These are phyloP conservation scores for Emmonsiellopsis sp. DNA, from an alignment of 2,329 filamentous ascomycete genomes.

Conservation along the genomic window DNA sequence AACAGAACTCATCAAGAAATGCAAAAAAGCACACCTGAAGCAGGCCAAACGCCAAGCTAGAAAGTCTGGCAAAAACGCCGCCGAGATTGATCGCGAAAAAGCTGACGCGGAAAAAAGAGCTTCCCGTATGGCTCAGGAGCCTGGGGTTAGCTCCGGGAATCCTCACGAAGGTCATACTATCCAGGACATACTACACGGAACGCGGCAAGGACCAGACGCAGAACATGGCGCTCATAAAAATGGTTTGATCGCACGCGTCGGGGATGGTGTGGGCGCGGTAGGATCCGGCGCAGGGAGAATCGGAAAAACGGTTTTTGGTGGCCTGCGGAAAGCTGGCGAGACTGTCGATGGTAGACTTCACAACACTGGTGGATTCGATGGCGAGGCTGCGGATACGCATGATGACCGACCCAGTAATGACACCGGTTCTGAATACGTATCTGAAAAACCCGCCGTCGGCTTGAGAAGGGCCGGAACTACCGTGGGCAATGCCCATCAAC, in stretches of 20 bases:
- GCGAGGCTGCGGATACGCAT: slow-evolving; percentile 7
- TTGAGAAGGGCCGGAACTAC: not conserved
- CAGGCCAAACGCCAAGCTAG: slow-evolving; percentile 55
- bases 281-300: slow-evolving; percentile 39
- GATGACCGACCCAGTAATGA: slow-evolving; percentile 8
- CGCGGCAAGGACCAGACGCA: slow-evolving; percentile 12
- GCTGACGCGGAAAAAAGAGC: slow-evolving; percentile 41
- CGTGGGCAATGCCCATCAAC: not conserved
- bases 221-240: slow-evolving; percentile 8
- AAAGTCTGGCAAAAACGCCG: slow-evolving; percentile 41
- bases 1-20: slow-evolving; percentile 70
- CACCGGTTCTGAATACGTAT: not conserved
- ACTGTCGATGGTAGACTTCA: slow-evolving; percentile 26
- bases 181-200: slow-evolving; percentile 7
- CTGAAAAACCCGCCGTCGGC: not conserved
- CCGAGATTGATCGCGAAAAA: slow-evolving; percentile 34
- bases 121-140: slow-evolving; percentile 35
- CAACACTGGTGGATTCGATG: slow-evolving; percentile 25
- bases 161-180: slow-evolving; percentile 47
- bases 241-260: slow-evolving; percentile 37
- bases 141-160: slow-evolving; percentile 47
- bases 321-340: slow-evolving; percentile 31
- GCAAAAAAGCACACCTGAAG: slow-evolving; percentile 71
- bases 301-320: slow-evolving; percentile 36
- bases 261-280: slow-evolving; percentile 42